phyloP scores from a whole-genome alignment of 331 rosid species.

The Telfairia occidentalis region DNA sequence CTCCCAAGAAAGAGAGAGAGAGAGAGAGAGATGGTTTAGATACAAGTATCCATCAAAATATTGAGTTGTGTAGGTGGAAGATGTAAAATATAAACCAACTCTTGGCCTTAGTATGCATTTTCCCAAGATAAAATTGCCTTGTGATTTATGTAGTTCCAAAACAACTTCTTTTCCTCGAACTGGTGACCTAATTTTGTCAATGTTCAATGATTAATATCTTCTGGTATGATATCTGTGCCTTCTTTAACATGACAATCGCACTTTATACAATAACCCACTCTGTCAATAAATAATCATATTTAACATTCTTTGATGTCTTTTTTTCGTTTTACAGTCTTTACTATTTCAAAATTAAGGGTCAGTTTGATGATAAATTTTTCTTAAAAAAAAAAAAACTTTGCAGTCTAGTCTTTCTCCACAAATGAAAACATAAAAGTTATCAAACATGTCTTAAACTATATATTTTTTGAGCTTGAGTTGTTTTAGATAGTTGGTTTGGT shows the following conservation, averaged over 20 bases:
- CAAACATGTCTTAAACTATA: background rate
- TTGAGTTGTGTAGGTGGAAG: constrained; percentile 7
- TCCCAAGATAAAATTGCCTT: background rate
- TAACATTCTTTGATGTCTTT: background rate
- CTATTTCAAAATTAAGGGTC: background rate
- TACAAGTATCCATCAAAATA: constrained; percentile 1
- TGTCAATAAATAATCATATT: background rate
- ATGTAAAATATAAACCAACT: constrained; percentile 4
- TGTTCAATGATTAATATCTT: background rate
- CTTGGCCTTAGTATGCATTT: background rate
- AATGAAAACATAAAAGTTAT: background rate
- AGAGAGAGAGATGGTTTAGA: background rate
- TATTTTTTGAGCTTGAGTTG: background rate
- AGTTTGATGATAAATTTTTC: background rate
- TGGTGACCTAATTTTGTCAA: background rate
- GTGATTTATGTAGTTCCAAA: background rate
- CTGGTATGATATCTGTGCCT: background rate
- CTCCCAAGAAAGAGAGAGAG: background rate
- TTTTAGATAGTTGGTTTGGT: background rate
- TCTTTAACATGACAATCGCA: constrained; percentile 2
- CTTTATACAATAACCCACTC: background rate
- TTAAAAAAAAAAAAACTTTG: background rate
- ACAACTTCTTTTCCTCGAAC: background rate
- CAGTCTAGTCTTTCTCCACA: background rate
- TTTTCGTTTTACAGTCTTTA: background rate